Evolutionary conservation across 164 flowering plant species (phyloP).

Genomic region (Tetrastigma voinierianum): DNA sequence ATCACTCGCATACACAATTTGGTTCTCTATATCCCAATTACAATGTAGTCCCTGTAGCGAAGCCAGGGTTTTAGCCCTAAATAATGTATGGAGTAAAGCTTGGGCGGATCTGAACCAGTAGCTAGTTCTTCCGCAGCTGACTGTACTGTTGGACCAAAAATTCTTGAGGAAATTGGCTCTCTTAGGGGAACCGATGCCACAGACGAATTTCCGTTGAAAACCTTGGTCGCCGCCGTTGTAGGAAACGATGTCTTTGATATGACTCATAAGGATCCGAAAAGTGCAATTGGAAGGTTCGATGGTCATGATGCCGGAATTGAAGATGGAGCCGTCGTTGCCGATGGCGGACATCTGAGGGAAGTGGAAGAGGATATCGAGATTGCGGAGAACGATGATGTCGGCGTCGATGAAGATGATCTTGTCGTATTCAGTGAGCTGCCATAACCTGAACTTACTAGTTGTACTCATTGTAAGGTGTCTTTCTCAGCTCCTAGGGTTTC

Average conservation of each 20-base stretch:
- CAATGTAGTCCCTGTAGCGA: slow-evolving; percentile 93
- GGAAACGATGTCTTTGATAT: slow-evolving; percentile 48
- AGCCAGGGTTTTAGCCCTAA: slow-evolving; percentile 94
- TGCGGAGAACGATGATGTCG: slow-evolving; percentile 74
- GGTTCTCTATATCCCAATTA: slow-evolving; percentile 69
- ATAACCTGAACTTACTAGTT: slow-evolving; percentile 92
- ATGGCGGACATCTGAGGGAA: slow-evolving; percentile 89
- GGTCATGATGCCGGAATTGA: slow-evolving; percentile 94
- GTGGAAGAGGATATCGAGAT: slow-evolving; percentile 71
- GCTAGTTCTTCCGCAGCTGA: slow-evolving; percentile 50
- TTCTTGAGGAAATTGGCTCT: slow-evolving; percentile 84
- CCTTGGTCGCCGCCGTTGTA: slow-evolving; percentile 99
- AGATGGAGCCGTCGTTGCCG: slow-evolving; percentile 72
- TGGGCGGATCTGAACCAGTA: slow-evolving; percentile 76
- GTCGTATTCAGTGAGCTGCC: slow-evolving; percentile 90
- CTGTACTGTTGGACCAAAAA: slow-evolving; percentile 68
- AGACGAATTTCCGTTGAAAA: slow-evolving; percentile 77
- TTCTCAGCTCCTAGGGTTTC: slow-evolving; percentile 78
- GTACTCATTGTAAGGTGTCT: slow-evolving; percentile 80
- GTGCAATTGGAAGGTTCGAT: slow-evolving; percentile 94
- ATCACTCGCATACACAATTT: slow-evolving; percentile 82
- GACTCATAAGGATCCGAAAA: slow-evolving; percentile 53
- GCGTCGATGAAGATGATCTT: slow-evolving; percentile 87
- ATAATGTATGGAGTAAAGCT: slow-evolving; percentile 75
- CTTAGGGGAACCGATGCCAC: slow-evolving; percentile 92